Percentiles rank a stretch among this genome's conserved stretches.
These are phyloP conservation scores for Sporormia fimetaria DNA, from an alignment of 495 filamentous ascomycete genomes.

Conservation along the genomic window DNA sequence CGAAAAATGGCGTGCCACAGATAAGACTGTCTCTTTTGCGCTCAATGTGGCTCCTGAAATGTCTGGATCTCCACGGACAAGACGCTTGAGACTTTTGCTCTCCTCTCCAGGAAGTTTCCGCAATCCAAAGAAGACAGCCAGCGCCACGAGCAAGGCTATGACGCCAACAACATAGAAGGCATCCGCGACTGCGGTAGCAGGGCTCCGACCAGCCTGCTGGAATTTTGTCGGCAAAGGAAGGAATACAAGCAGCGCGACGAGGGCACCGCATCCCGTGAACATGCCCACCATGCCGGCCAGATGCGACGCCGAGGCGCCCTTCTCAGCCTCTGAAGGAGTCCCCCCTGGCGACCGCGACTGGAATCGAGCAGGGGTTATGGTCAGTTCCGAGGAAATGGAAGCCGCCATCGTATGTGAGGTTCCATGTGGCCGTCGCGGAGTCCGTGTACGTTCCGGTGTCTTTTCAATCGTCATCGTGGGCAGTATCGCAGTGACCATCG, in stretches of 20 bases:
- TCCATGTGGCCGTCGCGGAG: slow-evolving; percentile 7
- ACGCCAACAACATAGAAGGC: slow-evolving; percentile 76
- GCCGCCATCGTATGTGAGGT: slow-evolving; percentile 25
- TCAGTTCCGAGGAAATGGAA: slow-evolving; percentile 33
- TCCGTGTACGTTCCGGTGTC: slow-evolving; percentile 7
- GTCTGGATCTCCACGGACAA: slow-evolving; percentile 31
- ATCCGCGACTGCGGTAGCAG: slow-evolving; percentile 56
- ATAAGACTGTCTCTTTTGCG: slow-evolving; percentile 24
- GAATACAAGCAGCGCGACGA: slow-evolving; percentile 70
- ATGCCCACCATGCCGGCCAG: slow-evolving; percentile 84
- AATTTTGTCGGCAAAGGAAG: slow-evolving; percentile 78
- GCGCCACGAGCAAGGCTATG: slow-evolving; percentile 58
- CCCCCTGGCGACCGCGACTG: slow-evolving; percentile 21
- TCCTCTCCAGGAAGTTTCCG: slow-evolving; percentile 67
- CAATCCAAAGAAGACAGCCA: slow-evolving; percentile 70
- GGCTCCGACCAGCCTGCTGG: slow-evolving; percentile 50
- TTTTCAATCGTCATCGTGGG: slow-evolving; percentile 57
- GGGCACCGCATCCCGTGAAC: slow-evolving; percentile 83
- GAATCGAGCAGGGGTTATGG: slow-evolving; percentile 35
- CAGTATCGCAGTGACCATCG: slow-evolving; percentile 94
- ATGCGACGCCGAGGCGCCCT: slow-evolving; percentile 40
- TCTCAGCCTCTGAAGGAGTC: slow-evolving; percentile 7
- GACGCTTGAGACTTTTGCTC: slow-evolving; percentile 51
- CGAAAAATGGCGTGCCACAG: slow-evolving; percentile 36
- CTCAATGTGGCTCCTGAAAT: neutral